These are phyloP conservation scores for Porogramme epimiltina DNA, from an alignment of 1,284 basidiomycete species.

Conservation along the genomic window DNA sequence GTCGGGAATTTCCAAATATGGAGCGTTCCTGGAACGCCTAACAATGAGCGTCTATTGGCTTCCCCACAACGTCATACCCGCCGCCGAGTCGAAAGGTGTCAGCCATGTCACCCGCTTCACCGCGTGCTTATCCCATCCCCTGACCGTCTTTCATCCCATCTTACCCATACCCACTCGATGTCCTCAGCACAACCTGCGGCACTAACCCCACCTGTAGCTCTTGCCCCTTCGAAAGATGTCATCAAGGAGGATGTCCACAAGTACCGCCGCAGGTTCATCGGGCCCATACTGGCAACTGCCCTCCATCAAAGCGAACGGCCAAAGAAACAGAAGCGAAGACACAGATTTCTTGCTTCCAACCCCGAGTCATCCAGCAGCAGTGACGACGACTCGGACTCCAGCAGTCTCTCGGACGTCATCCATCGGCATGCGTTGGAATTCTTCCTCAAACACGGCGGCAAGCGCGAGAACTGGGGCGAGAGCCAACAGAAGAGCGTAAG, in stretches of 20 bases:
- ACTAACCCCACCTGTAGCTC: not conserved
- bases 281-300: conserved; percentile 27
- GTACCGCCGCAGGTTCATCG: conserved; percentile 30
- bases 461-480: conserved; percentile 65
- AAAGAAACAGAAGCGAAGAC: conserved; percentile 10
- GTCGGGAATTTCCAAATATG: conserved; percentile 7
- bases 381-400: conserved; percentile 21
- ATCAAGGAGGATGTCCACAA: conserved; percentile 21
- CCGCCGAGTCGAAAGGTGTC: not conserved
- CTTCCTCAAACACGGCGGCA: conserved; percentile 64
- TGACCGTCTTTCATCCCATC: too few relatives aligned
- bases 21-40: not conserved
- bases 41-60: not conserved
- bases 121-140: not conserved
- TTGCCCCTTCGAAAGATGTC: conserved; percentile 2
- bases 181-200: not conserved
- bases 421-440: conserved; percentile 61
- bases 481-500: conserved; percentile 49
- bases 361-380: conserved; percentile 6
- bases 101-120: not conserved
- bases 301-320: conserved; percentile 1
- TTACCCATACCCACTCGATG: conserved; percentile 5
- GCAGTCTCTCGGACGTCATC: conserved; percentile 47
- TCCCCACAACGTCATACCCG: conserved; percentile 8
- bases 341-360: not conserved